These are phyloP conservation scores for Chlorella variabilis DNA, from an alignment of 163 green algal genomes.

Conservation along the genomic window DNA sequence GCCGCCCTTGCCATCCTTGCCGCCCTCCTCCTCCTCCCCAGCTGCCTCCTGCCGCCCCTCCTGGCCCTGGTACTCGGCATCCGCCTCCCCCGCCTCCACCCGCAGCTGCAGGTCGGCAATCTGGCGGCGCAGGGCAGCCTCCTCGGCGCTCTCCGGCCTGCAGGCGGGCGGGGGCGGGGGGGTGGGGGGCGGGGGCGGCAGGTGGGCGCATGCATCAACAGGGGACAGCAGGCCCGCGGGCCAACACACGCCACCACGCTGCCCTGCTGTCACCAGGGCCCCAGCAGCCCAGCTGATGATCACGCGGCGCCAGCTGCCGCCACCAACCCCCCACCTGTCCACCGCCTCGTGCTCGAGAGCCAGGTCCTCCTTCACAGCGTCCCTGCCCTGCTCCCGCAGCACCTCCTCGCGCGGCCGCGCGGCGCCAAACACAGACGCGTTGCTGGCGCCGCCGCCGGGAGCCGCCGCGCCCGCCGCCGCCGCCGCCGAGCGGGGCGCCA, in stretches of 20 bases:
- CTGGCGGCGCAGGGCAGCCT: conserved; percentile 61
- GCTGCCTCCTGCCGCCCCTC: no score
- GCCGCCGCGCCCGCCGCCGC: not conserved
- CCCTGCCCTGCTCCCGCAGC: conserved; percentile 80
- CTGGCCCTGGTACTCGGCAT: conserved; percentile 39
- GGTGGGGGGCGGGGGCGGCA: not conserved
- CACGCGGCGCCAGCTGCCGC: not conserved
- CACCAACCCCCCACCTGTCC: conserved; percentile 27
- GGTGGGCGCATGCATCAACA: no score
- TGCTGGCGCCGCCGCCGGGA: conserved; percentile 6
- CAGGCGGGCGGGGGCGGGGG: not conserved
- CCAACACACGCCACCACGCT: no score
- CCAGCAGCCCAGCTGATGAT: not conserved
- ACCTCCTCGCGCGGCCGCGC: conserved; percentile 85
- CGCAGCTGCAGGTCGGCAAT: conserved; percentile 59
- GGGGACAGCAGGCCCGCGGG: not conserved
- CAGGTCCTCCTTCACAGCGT: conserved; percentile 68
- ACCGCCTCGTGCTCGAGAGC: conserved; percentile 62
- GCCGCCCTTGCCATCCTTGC: not conserved
- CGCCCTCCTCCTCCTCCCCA: conserved; percentile 10
- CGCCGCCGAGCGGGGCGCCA: conserved; percentile 69
- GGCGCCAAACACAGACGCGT: conserved; percentile 70
- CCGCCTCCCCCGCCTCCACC: conserved; percentile 50
- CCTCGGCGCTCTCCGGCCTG: conserved; percentile 67
- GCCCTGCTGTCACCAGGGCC: not conserved